A percentile compares a stretch with the other conserved stretches of the same genome.
Conservation (phyloP, 805 yeast species). For the Saturnispora quitensis region DNA sequence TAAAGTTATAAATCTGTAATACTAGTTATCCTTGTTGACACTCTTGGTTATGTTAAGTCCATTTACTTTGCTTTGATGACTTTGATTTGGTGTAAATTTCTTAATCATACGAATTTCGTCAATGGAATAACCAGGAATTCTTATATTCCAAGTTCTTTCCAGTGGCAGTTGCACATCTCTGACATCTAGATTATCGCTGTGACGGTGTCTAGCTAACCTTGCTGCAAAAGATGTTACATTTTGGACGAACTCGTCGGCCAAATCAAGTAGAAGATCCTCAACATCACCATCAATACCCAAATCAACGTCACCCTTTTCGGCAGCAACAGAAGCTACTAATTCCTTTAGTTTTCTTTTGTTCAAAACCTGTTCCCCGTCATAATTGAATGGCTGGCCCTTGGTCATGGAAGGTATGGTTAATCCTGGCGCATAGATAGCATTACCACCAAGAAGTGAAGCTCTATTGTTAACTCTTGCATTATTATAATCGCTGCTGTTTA, state of each 20-base stretch:
- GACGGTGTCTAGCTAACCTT: slow-evolving; percentile 88
- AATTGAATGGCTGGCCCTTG: slow-evolving; percentile 73
- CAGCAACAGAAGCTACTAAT: slow-evolving; percentile 70
- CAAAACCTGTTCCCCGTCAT: slow-evolving; percentile 73
- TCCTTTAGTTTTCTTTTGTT: slow-evolving; percentile 87
- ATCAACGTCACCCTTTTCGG: slow-evolving; percentile 86
- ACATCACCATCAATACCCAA: slow-evolving; percentile 91
- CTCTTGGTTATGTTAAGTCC: slow-evolving; percentile 61
- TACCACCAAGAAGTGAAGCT: slow-evolving; percentile 80
- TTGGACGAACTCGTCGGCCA: slow-evolving; percentile 92
- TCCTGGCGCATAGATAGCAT: slow-evolving; percentile 61
- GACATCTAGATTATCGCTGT: slow-evolving; percentile 76
- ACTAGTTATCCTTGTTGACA: slow-evolving; percentile 37
- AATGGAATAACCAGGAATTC: slow-evolving; percentile 86
- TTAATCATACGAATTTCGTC: slow-evolving; percentile 80
- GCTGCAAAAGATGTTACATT: slow-evolving; percentile 92
- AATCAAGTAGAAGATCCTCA: slow-evolving; percentile 79
- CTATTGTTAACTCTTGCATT: slow-evolving; percentile 52
- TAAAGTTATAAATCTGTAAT: neutral
- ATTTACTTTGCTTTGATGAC: slow-evolving; percentile 57
- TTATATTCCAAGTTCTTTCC: slow-evolving; percentile 89
- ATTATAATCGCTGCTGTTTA: slow-evolving; percentile 58
- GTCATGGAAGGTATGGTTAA: slow-evolving; percentile 67
- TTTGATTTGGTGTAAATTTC: slow-evolving; percentile 57
- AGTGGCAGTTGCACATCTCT: slow-evolving; percentile 86